Conservation (phyloP, 352 stramenopile genomes). For the Globisporangium spiculum region DNA sequence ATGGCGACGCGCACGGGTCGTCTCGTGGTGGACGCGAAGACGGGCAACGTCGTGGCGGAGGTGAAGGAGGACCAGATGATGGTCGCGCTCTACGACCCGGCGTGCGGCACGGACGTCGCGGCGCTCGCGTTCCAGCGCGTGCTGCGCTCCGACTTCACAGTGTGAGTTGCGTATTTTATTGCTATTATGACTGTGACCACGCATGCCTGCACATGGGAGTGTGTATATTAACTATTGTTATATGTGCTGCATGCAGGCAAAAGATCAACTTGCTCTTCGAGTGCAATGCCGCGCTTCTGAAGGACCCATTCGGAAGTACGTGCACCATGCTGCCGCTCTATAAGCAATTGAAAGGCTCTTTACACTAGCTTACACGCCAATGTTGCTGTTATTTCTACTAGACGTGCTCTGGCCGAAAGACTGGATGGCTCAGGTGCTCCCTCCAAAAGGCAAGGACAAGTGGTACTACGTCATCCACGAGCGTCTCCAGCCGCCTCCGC, state of each 20-base stretch:
- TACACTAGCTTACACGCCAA: neutral
- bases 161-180: conserved; percentile 28
- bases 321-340: neutral
- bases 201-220: neutral
- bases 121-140: conserved; percentile 47
- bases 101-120: conserved; percentile 26
- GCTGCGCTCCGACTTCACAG: conserved; percentile 52
- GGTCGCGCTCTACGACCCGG: conserved; percentile 50
- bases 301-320: conserved; percentile 67
- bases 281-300: conserved; percentile 60
- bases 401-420: conserved; percentile 67
- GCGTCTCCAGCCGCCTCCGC: conserved; percentile 46
- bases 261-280: conserved; percentile 62
- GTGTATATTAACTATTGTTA: neutral
- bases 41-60: conserved; percentile 64
- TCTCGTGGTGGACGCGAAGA: conserved; percentile 47
- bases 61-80: conserved; percentile 68
- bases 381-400: neutral
- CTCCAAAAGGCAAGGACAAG: conserved; percentile 40
- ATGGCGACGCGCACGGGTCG: conserved; percentile 63
- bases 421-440: conserved; percentile 61
- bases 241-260: conserved; percentile 15
- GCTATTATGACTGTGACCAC: neutral
- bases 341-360: neutral
- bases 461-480: conserved; percentile 80